Evolutionary conservation across 345 rosid species (phyloP).

Genomic region (Nephelium lappaceum): DNA sequence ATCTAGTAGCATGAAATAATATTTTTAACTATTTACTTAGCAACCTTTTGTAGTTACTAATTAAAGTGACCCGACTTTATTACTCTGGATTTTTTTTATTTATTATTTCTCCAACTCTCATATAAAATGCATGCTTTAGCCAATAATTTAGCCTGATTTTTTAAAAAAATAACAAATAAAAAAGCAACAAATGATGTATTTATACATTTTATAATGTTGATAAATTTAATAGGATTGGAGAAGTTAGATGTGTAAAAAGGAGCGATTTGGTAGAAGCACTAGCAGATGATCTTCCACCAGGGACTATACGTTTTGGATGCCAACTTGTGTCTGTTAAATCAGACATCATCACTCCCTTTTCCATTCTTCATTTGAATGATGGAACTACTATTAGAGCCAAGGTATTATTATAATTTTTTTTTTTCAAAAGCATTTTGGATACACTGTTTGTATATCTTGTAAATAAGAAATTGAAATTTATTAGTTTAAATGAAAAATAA

Average conservation of each 20-base stretch:
- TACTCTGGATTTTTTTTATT: too few relatives aligned
- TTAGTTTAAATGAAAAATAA: background rate
- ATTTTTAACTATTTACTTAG: too few relatives aligned
- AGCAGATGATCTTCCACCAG: constrained; percentile 44
- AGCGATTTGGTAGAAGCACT: constrained; percentile 45
- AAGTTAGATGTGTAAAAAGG: constrained; percentile 46
- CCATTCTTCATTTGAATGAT: constrained; percentile 28
- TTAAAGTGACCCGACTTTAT: too few relatives aligned
- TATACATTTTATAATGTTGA: too few relatives aligned
- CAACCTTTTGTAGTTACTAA: too few relatives aligned
- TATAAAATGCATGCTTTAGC: background rate
- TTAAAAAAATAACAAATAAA: too few relatives aligned
- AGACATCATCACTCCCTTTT: constrained; percentile 34
- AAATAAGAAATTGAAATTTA: too few relatives aligned
- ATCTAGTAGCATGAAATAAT: too few relatives aligned
- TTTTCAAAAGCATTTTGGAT: background rate
- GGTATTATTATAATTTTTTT: constrained; percentile 16
- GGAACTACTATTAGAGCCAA: constrained; percentile 37
- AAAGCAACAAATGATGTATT: too few relatives aligned
- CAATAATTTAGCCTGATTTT: too few relatives aligned
- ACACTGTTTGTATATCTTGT: background rate
- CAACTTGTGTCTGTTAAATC: constrained; percentile 22
- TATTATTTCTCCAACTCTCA: too few relatives aligned
- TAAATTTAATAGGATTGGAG: too few relatives aligned
- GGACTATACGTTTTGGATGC: constrained; percentile 40